These are phyloP conservation scores for Backusella tuberculispora DNA, from an alignment of 192 early-diverging fungal species.

Conservation along the genomic window DNA sequence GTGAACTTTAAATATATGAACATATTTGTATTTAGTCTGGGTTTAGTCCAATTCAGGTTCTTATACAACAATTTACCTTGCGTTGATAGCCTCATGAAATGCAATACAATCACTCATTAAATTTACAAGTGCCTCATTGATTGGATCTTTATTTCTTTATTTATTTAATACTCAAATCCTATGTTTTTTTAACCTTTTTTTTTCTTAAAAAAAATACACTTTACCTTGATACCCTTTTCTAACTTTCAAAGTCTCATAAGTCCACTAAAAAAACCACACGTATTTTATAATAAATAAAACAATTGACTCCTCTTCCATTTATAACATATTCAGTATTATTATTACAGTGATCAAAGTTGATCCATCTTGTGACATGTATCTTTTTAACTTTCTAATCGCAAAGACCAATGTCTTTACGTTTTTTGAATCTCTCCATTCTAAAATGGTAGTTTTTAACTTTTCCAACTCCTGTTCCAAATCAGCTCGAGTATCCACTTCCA, in stretches of 20 bases:
- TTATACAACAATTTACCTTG: constrained; percentile 16
- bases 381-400: constrained; percentile 28
- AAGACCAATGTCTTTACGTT: constrained; percentile 11
- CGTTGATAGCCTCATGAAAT: constrained; percentile 19
- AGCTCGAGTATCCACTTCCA: background rate
- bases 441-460: background rate
- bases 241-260: constrained; percentile 3
- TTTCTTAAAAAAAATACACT: too few species aligned
- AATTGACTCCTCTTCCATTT: background rate
- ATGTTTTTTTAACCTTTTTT: background rate
- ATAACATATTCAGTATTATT: background rate
- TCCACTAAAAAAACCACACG: constrained; percentile 21
- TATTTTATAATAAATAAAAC: background rate
- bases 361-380: constrained; percentile 11
- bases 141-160: constrained; percentile 11
- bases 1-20: background rate
- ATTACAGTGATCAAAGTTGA: constrained; percentile 24
- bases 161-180: constrained; percentile 1
- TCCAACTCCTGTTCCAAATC: background rate
- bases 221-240: constrained; percentile 22
- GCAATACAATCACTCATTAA: constrained; percentile 22
- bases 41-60: background rate
- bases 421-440: background rate
- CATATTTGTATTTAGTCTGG: too few species aligned
- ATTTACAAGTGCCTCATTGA: constrained; percentile 18